Percentiles rank a stretch among this genome's conserved stretches.
phyloP scores from a whole-genome alignment of 2,329 filamentous ascomycete genomes.

The Pseudogymnoascus sp. region DNA sequence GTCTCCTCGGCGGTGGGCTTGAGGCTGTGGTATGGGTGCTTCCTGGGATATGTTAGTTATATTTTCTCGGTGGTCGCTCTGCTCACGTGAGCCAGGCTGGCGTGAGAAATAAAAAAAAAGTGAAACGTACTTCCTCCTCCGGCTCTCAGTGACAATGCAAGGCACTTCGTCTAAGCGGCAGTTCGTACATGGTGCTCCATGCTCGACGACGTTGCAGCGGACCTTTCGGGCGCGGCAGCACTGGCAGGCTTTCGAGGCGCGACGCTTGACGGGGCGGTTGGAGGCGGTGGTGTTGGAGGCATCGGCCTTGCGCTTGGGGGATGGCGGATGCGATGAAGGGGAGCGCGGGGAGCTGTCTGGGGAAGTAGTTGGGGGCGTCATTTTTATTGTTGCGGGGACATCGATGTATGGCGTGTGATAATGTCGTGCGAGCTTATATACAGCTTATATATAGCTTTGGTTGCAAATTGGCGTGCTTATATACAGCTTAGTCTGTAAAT shows the following conservation, averaged over 20 bases:
- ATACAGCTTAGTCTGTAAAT: background rate
- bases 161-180: conserved; percentile 39
- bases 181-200: conserved; percentile 27
- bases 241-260: conserved; percentile 86
- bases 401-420: background rate
- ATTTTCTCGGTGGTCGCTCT: conserved; percentile 16
- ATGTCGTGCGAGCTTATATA: background rate
- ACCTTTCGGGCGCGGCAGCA: conserved; percentile 86
- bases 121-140: conserved; percentile 54
- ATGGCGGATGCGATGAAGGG: conserved; percentile 10
- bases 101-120: conserved; percentile 19
- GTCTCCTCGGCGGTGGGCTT: background rate
- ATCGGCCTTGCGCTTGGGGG: conserved; percentile 19
- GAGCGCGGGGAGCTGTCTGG: conserved; percentile 12
- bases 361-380: background rate
- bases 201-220: conserved; percentile 66
- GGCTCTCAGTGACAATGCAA: conserved; percentile 52
- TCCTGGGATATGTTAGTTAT: background rate
- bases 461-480: background rate
- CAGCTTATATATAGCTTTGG: background rate
- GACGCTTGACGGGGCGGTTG: conserved; percentile 50
- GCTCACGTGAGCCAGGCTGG: conserved; percentile 19
- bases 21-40: conserved; percentile 1
- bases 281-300: conserved; percentile 20
- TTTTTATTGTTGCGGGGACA: background rate